Conservation (phyloP, 352 stramenopile genomes). For the Phytophthora hibernalis region DNA sequence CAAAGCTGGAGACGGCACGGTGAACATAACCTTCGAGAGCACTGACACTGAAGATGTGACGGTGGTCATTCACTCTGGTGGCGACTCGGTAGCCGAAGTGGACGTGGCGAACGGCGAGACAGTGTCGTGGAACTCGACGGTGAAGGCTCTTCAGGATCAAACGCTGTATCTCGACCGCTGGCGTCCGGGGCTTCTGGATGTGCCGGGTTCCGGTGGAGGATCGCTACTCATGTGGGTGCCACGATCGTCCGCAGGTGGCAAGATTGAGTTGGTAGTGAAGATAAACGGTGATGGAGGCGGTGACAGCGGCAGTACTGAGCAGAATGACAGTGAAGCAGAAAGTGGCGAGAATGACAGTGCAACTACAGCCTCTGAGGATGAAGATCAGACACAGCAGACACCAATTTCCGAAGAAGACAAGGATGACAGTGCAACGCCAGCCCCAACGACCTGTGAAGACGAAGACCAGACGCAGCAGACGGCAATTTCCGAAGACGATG, state of each 20-base stretch:
- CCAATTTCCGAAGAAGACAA: not conserved
- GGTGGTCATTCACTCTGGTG: constrained; percentile 52
- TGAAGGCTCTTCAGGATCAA: constrained; percentile 51
- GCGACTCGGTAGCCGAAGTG: constrained; percentile 41
- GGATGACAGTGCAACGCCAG: constrained; percentile 1
- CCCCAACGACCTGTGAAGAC: not conserved
- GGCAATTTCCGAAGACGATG: not conserved
- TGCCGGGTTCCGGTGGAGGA: constrained; percentile 42
- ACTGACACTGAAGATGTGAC: constrained; percentile 46
- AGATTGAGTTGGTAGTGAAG: constrained; percentile 44
- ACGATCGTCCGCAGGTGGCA: constrained; percentile 31
- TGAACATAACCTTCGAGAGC: constrained; percentile 51
- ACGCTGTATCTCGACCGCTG: constrained; percentile 62
- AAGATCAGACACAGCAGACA: constrained; percentile 4
- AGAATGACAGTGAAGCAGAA: not conserved
- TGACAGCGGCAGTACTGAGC: not conserved
- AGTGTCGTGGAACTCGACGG: constrained; percentile 44
- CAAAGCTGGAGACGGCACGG: constrained; percentile 37
- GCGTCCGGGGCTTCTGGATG: constrained; percentile 41
- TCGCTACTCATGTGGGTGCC: constrained; percentile 57
- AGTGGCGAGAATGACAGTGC: not conserved
- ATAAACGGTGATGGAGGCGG: constrained; percentile 37
- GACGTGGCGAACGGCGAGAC: constrained; percentile 44
- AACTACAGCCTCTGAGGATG: constrained; percentile 1
- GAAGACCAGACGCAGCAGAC: constrained; percentile 5